Evolutionary conservation across 108 stramenopile genomes (phyloP).

Genomic region (Nannochloropsis gaditana): DNA sequence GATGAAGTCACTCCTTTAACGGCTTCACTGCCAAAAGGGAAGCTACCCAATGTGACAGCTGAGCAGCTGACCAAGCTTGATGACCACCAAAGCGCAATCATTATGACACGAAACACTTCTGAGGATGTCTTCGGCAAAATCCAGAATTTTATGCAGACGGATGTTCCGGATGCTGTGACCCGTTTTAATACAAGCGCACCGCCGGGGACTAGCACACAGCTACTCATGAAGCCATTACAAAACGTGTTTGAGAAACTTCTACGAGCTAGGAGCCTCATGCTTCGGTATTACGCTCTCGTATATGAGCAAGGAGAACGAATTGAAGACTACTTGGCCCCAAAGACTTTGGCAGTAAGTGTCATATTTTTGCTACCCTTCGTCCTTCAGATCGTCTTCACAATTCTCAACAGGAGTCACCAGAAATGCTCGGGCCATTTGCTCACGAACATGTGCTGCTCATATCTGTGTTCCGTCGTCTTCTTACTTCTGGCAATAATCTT

Average conservation of each 20-base stretch:
- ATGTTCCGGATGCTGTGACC: neutral
- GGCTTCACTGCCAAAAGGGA: neutral
- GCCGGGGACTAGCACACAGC: neutral
- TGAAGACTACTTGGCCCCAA: neutral
- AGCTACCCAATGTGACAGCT: neutral
- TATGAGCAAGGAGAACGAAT: neutral
- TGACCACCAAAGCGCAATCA: neutral
- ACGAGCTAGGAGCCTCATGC: neutral
- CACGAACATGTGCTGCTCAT: neutral
- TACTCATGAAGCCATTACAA: neutral
- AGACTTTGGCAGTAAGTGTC: neutral
- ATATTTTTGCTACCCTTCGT: neutral
- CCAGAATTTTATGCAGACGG: neutral
- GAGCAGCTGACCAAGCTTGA: neutral
- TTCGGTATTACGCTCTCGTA: neutral
- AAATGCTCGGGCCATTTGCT: neutral
- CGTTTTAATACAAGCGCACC: neutral
- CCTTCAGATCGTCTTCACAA: neutral
- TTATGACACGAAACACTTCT: neutral
- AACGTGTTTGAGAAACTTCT: neutral
- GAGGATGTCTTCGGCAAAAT: neutral
- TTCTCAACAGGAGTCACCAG: neutral
- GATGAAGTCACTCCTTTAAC: neutral
- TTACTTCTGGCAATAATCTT: neutral
- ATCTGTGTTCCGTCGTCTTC: neutral